Conservation (phyloP, 495 filamentous ascomycete genomes). For the Podospora conica region DNA sequence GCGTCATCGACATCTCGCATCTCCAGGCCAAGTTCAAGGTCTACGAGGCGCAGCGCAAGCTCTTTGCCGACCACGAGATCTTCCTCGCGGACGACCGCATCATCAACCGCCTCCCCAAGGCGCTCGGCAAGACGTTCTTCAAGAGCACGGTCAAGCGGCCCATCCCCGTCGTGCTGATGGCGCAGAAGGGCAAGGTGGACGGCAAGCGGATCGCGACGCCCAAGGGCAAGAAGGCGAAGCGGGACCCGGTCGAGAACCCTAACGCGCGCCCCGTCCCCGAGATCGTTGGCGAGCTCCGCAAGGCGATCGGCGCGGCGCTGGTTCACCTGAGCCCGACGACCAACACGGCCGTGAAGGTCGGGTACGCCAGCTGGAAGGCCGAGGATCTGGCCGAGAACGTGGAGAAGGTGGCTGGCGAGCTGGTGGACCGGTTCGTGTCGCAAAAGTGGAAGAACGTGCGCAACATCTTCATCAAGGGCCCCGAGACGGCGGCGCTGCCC, state of each 20-base stretch:
- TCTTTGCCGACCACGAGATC: slow-evolving; percentile 75
- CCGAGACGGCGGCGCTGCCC: slow-evolving; percentile 77
- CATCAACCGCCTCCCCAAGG: slow-evolving; percentile 63
- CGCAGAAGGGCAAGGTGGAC: slow-evolving; percentile 55
- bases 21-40: slow-evolving; percentile 77
- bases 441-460: slow-evolving; percentile 81
- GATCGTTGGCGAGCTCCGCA: slow-evolving; percentile 66
- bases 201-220: slow-evolving; percentile 56
- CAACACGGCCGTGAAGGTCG: slow-evolving; percentile 54
- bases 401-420: slow-evolving; percentile 55
- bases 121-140: slow-evolving; percentile 86
- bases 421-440: slow-evolving; percentile 72
- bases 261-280: slow-evolving; percentile 41
- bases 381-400: slow-evolving; percentile 77
- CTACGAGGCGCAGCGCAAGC: slow-evolving; percentile 78
- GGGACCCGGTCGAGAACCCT: slow-evolving; percentile 28
- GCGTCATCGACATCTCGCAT: slow-evolving; percentile 77
- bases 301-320: slow-evolving; percentile 60
- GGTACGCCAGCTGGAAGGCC: slow-evolving; percentile 61
- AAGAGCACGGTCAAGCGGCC: slow-evolving; percentile 71
- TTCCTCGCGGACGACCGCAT: slow-evolving; percentile 86
- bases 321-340: slow-evolving; percentile 40
- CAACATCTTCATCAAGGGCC: slow-evolving; percentile 80
- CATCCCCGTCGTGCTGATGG: slow-evolving; percentile 69
- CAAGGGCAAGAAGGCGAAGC: slow-evolving; percentile 40